These are phyloP conservation scores for Gaeumannomyces sp. DNA, from an alignment of 2,329 filamentous ascomycete species.

Conservation along the genomic window DNA sequence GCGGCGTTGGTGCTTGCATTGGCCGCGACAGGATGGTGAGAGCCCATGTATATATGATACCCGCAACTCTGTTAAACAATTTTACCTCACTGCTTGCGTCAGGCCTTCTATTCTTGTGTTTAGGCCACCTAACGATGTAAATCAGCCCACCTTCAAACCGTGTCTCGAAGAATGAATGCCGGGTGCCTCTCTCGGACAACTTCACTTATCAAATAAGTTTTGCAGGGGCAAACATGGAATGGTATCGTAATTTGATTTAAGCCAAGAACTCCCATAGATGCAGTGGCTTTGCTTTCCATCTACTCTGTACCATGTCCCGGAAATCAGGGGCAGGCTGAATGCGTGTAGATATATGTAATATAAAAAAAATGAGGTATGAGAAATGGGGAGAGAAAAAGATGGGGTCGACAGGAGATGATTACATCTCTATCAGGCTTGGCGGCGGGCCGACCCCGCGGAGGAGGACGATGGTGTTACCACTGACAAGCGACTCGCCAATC, in stretches of 20 bases:
- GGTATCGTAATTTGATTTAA: neutral
- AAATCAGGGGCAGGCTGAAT: neutral
- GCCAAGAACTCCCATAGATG: neutral
- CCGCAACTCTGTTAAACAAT: conserved; percentile 7
- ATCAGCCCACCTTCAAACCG: no score
- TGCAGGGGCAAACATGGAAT: neutral
- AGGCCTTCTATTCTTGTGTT: neutral
- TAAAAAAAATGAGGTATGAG: neutral
- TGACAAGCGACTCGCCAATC: conserved; percentile 65
- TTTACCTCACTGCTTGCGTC: neutral
- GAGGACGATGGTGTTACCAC: conserved; percentile 85
- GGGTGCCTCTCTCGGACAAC: no score
- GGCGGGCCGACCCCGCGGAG: conserved; percentile 79
- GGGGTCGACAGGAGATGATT: conserved; percentile 9
- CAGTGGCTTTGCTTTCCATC: neutral
- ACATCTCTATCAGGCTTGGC: conserved; percentile 61
- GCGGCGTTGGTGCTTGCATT: no score
- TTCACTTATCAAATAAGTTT: neutral
- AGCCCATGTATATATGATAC: conserved; percentile 6
- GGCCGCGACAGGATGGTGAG: neutral
- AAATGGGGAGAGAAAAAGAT: neutral
- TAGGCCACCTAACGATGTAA: neutral
- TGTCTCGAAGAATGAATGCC: no score
- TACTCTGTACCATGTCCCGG: neutral
- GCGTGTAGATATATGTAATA: neutral